Conservation (phyloP, 2,329 filamentous ascomycete species). For the Xylaria sp. region DNA sequence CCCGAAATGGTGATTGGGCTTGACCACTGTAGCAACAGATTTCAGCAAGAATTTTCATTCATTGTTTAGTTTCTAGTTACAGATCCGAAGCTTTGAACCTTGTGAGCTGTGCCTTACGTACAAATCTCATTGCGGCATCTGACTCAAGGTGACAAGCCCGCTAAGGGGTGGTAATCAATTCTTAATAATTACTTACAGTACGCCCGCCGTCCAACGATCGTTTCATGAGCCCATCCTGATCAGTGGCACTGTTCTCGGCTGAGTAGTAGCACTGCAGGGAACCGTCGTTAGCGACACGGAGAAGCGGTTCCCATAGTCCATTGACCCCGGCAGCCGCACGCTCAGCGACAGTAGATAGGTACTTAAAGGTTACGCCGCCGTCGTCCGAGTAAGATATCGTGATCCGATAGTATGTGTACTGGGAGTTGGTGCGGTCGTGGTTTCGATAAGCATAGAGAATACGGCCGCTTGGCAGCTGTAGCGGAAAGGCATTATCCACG, state of each 20-base stretch:
- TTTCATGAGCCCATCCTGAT: conserved; percentile 52
- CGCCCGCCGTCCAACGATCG: conserved; percentile 46
- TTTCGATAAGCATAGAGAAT: conserved; percentile 46
- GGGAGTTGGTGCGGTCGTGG: conserved; percentile 37
- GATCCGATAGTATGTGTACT: conserved; percentile 49
- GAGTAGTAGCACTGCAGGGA: conserved; percentile 52
- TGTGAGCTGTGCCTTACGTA: not conserved
- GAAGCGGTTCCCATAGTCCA: conserved; percentile 54
- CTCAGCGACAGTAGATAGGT: conserved; percentile 40
- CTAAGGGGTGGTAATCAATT: not conserved
- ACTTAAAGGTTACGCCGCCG: conserved; percentile 46
- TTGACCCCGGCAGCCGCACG: conserved; percentile 35
- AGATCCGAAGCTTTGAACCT: not conserved
- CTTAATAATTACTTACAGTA: conserved; percentile 32
- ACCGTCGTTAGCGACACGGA: conserved; percentile 47
- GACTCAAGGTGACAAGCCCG: not conserved
- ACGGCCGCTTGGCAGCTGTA: conserved; percentile 45
- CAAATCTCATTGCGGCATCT: not conserved
- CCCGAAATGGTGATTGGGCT: conserved; percentile 44
- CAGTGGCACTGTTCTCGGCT: conserved; percentile 44
- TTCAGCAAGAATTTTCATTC: conserved; percentile 34
- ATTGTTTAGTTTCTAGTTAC: not conserved
- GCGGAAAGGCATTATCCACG: conserved; percentile 43
- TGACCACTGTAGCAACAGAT: conserved; percentile 21
- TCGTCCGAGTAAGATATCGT: conserved; percentile 50